A percentile compares a stretch with the other conserved stretches of the same genome.
Evolutionary conservation across 192 early-diverging fungal species (phyloP).

Genomic region (Rhizophagus sp.): DNA sequence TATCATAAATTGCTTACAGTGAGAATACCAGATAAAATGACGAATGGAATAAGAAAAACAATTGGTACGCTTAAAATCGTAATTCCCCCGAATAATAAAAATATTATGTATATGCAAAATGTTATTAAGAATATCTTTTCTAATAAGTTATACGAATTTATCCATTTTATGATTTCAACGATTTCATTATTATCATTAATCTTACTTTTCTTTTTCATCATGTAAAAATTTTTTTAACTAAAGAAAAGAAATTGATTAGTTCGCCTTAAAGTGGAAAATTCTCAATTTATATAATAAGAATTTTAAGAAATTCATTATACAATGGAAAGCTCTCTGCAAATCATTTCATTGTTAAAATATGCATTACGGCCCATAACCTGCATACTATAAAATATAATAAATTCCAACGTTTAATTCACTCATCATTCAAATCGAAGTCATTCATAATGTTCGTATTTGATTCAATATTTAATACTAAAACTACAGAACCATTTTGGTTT

Average conservation of each 20-base stretch:
- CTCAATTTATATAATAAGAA: too few species aligned
- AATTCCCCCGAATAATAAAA: background rate
- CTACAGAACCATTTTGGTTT: background rate
- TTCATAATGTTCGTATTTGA: background rate
- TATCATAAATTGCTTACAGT: background rate
- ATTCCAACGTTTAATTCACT: too few species aligned
- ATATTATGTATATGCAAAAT: background rate
- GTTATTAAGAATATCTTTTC: background rate
- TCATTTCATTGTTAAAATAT: too few species aligned
- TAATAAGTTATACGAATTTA: background rate
- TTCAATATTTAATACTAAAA: background rate
- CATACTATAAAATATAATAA: too few species aligned
- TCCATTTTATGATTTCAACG: background rate
- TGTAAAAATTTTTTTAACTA: background rate
- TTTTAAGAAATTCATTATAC: too few species aligned
- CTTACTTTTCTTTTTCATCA: too few species aligned
- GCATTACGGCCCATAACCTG: too few species aligned
- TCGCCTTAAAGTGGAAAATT: too few species aligned
- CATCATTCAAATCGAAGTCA: too few species aligned
- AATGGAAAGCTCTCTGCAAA: too few species aligned
- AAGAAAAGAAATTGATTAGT: too few species aligned
- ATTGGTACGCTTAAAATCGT: background rate
- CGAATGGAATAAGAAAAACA: background rate
- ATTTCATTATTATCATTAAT: background rate
- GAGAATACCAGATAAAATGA: background rate